Evolutionary conservation across 495 filamentous ascomycete species (phyloP), one percentile per base, ranked within the genome.

Genomic region (Tuber indicum): DNA sequence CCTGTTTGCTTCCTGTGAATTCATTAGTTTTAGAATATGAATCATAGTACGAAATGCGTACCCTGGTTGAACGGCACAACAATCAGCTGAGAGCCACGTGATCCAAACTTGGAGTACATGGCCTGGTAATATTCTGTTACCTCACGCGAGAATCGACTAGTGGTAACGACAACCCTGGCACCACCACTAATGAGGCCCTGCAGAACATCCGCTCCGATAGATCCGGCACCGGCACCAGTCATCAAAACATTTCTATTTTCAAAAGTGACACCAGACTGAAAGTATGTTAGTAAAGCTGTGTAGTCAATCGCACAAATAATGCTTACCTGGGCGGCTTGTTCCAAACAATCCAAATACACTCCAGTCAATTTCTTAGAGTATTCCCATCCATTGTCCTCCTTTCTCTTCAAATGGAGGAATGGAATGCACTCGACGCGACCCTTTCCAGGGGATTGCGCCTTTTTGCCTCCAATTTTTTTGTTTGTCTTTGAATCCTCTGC

Each of bases 51-150:
- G 62, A 21, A 46, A 52, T 17, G 39, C 52, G 32, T 77, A 82
- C 82, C 96, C 86, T 98, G 95, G 84, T 99, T 99, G 89, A 98
- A 99, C 21, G 96, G 96, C 62, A 98, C 96, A 44, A 99, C 96
- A 69, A 98, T 93, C 36, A 99, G 89, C 85, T 98, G 94, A 74
- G 96, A 98, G 76, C 96, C 96, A 78, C 93, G 93, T 72, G 93
- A 91, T 81, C 96, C 96, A 82, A 91, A 97, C 71, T 94, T 91
- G 78, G 94, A 91, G 84, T 98, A 99, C 94, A 99, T 98, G 70
- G 92, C 91, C 86, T 98, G 96, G 86, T 98, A 99, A 86, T 98
- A 98, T 86, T 99, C 96, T 41, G 96, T 99, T 72, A 98, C 96
- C 83, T 98, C 92, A 52, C 93, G 93, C 3, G 96, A 98, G 88